Conservation (phyloP, 176 grass and related monocot genomes). For the Saccharum spontaneum region DNA sequence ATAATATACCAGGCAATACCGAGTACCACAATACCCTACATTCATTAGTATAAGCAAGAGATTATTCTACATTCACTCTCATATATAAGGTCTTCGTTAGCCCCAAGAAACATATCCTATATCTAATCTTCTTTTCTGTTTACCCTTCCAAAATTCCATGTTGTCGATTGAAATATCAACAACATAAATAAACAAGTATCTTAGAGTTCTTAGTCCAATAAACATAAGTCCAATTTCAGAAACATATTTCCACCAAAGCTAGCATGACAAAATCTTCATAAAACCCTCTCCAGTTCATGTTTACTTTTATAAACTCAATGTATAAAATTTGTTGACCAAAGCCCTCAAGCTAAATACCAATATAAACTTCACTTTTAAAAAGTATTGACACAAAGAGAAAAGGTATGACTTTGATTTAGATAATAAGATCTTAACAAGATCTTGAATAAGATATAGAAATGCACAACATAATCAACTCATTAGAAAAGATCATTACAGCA, state of each 20-base stretch:
- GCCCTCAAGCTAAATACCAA: background rate
- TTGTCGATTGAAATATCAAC: background rate
- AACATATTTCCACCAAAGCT: background rate
- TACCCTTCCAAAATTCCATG: background rate
- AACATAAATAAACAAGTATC: background rate
- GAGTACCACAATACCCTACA: constrained; percentile 53
- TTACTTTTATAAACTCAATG: background rate
- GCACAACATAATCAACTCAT: background rate
- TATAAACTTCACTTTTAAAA: background rate
- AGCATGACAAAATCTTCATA: background rate
- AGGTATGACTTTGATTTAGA: background rate
- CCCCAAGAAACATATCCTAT: background rate
- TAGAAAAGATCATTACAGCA: constrained; percentile 37
- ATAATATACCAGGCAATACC: constrained; percentile 51
- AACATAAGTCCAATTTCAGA: background rate
- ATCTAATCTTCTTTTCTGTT: background rate
- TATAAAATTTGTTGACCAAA: background rate
- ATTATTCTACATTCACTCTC: background rate
- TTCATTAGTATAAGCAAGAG: background rate
- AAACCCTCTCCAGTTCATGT: background rate
- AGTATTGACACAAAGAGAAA: background rate
- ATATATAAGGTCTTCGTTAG: too few relatives aligned
- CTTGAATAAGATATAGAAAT: background rate
- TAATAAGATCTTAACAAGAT: background rate
- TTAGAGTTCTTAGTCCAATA: background rate